Evolutionary conservation across 106 monocot species (phyloP).

Genomic region (Allium fistulosum): DNA sequence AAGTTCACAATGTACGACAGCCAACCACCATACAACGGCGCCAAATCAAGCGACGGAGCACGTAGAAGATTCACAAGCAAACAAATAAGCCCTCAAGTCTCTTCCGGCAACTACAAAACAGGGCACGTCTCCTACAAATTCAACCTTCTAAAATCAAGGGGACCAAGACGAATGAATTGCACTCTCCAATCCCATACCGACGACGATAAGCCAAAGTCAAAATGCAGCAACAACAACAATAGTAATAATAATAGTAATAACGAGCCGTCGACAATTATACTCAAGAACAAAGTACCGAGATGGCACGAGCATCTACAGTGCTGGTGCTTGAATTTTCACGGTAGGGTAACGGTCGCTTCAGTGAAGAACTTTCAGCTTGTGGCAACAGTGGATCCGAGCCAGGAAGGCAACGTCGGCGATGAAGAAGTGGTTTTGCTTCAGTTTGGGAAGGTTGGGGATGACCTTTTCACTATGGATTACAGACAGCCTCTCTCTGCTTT

Average conservation of each 20-base stretch:
- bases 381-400: constrained; percentile 27
- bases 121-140: constrained; percentile 62
- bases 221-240: neutral
- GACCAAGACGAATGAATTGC: constrained; percentile 67
- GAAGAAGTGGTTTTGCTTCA: constrained; percentile 60
- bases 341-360: constrained; percentile 63
- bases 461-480: constrained; percentile 75
- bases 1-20: constrained; percentile 66
- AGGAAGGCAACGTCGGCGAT: constrained; percentile 18
- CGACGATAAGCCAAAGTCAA: constrained; percentile 1
- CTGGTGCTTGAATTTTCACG: constrained; percentile 87
- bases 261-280: constrained; percentile 1
- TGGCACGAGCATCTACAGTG: constrained; percentile 84
- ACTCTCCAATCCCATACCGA: constrained; percentile 15
- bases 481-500: constrained; percentile 62
- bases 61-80: constrained; percentile 53
- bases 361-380: constrained; percentile 83
- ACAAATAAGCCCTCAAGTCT: constrained; percentile 42
- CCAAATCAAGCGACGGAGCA: constrained; percentile 36
- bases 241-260: too few species aligned
- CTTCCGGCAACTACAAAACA: constrained; percentile 45
- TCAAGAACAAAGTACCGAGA: constrained; percentile 65
- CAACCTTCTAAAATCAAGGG: constrained; percentile 64
- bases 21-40: constrained; percentile 43
- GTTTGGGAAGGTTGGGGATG: constrained; percentile 71